phyloP scores from a whole-genome alignment of 2,329 filamentous ascomycete species.

The Shiraia sp. region DNA sequence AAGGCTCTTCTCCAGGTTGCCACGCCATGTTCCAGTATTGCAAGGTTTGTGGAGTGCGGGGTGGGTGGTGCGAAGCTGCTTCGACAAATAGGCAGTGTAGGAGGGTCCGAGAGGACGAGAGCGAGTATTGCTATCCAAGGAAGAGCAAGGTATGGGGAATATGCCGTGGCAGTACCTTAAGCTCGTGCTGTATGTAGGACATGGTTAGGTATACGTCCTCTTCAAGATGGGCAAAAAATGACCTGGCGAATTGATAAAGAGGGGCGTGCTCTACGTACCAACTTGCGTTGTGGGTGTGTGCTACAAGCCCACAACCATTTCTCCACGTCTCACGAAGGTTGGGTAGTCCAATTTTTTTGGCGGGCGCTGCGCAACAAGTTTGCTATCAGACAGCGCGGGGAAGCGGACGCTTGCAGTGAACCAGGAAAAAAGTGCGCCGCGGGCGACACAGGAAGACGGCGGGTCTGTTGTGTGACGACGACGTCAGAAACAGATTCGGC shows the following conservation, averaged over 20 bases:
- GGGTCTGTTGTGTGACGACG: slow-evolving; percentile 32
- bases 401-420: slow-evolving; percentile 27
- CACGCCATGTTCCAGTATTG: slow-evolving; percentile 69
- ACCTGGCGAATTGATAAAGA: slow-evolving; percentile 20
- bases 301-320: slow-evolving; percentile 41
- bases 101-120: slow-evolving; percentile 5
- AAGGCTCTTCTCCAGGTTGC: slow-evolving; percentile 85
- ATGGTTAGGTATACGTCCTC: slow-evolving; percentile 35
- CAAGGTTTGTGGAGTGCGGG: slow-evolving; percentile 14
- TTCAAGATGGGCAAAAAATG: slow-evolving; percentile 20
- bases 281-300: slow-evolving; percentile 33
- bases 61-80: slow-evolving; percentile 6
- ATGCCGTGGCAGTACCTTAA: slow-evolving; percentile 28
- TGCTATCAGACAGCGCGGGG: slow-evolving; percentile 37
- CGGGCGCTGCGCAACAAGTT: slow-evolving; percentile 31
- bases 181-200: slow-evolving; percentile 33
- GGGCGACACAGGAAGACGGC: slow-evolving; percentile 22
- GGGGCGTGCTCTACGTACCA: slow-evolving; percentile 34
- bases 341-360: slow-evolving; percentile 22
- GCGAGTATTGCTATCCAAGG: not conserved
- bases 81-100: slow-evolving; percentile 8
- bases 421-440: slow-evolving; percentile 20
- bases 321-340: slow-evolving; percentile 19
- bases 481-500: slow-evolving; percentile 9
- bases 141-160: slow-evolving; percentile 11